phyloP scores from a whole-genome alignment of 1,284 basidiomycete genomes.

The Ceratobasidium sp. region DNA sequence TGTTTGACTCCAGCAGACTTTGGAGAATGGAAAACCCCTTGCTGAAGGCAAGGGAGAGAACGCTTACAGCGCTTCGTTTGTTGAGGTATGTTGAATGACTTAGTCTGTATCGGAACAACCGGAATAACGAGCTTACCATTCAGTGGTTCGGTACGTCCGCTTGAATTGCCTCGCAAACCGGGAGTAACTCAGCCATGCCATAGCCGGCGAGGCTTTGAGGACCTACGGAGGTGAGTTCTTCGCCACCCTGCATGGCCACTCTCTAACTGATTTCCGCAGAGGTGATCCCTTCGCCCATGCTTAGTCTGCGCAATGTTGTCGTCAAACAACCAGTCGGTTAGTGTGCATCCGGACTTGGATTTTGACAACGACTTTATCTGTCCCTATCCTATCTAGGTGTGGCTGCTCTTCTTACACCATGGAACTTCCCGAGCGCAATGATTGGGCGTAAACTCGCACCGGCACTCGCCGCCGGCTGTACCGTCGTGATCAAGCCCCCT shows the following conservation, averaged over 20 bases:
- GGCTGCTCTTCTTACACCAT: slow-evolving; percentile 79
- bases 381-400: slow-evolving; percentile 16
- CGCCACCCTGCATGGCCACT: slow-evolving; percentile 48
- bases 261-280: slow-evolving; percentile 60
- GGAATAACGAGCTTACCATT: slow-evolving; percentile 36
- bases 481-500: slow-evolving; percentile 94
- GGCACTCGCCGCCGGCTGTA: slow-evolving; percentile 95
- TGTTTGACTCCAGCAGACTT: slow-evolving; percentile 64
- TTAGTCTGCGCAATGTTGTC: slow-evolving; percentile 84
- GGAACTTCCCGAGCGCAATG: slow-evolving; percentile 96
- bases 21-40: slow-evolving; percentile 93
- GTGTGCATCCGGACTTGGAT: slow-evolving; percentile 49
- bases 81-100: slow-evolving; percentile 68
- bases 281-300: slow-evolving; percentile 81
- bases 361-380: slow-evolving; percentile 10
- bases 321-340: slow-evolving; percentile 93
- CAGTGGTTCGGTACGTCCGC: slow-evolving; percentile 73
- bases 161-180: too few relatives aligned
- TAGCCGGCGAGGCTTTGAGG: slow-evolving; percentile 89
- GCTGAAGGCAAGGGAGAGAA: slow-evolving; percentile 85
- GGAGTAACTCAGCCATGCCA: slow-evolving; percentile 40
- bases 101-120: neutral
- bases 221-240: slow-evolving; percentile 74
- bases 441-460: slow-evolving; percentile 85
- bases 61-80: slow-evolving; percentile 82